phyloP scores from a whole-genome alignment of 495 filamentous ascomycete genomes.

The Hapsidospora chrysogenum region DNA sequence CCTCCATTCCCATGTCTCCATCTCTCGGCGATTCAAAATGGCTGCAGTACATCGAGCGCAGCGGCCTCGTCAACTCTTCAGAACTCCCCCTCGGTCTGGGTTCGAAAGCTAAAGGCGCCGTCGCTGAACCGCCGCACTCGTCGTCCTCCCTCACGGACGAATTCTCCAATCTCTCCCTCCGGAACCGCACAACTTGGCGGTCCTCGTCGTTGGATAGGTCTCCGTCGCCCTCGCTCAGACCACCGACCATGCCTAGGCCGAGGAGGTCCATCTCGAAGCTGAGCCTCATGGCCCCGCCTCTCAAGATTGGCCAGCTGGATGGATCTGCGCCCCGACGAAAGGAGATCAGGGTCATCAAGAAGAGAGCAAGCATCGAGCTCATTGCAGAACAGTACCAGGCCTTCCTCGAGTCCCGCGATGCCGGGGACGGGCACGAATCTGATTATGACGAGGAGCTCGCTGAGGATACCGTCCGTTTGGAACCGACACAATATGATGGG shows the following conservation, averaged over 20 bases:
- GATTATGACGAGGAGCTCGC: constrained; percentile 10
- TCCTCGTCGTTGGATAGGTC: constrained; percentile 4
- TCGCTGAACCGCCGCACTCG: constrained; percentile 7
- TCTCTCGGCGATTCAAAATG: constrained; percentile 17
- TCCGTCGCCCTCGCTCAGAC: constrained; percentile 5
- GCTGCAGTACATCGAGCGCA: constrained; percentile 17
- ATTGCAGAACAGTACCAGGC: constrained; percentile 29
- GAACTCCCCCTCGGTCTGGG: not conserved
- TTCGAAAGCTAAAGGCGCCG: constrained; percentile 4
- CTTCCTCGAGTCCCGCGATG: constrained; percentile 18
- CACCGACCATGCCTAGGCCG: constrained; percentile 19
- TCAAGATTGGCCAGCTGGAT: constrained; percentile 23
- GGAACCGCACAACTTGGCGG: constrained; percentile 5
- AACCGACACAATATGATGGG: not conserved
- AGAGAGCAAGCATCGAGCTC: constrained; percentile 19
- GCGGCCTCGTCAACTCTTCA: constrained; percentile 12
- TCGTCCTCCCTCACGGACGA: constrained; percentile 16
- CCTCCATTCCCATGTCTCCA: constrained; percentile 7
- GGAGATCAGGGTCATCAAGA: constrained; percentile 10
- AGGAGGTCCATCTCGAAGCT: constrained; percentile 20
- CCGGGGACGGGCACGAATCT: constrained; percentile 5
- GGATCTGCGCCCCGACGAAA: constrained; percentile 6
- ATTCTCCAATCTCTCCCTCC: constrained; percentile 17
- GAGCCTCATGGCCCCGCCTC: not conserved
- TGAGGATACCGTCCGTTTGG: constrained; percentile 1